These are phyloP conservation scores for Microthlaspi erraticum DNA, from an alignment of 345 rosid species.

Conservation along the genomic window DNA sequence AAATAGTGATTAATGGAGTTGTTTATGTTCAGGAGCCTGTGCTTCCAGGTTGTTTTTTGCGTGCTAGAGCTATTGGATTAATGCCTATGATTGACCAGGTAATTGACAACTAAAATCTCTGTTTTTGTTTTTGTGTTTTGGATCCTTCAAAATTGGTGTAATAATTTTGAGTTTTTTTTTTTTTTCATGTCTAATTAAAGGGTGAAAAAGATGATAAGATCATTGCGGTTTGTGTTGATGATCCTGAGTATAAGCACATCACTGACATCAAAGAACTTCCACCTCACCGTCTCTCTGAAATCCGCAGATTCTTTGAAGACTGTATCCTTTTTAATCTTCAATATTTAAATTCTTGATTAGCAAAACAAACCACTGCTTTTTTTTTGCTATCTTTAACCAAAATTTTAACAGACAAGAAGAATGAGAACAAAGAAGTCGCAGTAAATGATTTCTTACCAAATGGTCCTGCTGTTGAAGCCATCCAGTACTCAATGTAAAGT, in stretches of 20 bases:
- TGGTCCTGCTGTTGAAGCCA: conserved; percentile 67
- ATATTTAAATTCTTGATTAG: background rate
- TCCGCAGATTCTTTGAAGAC: conserved; percentile 95
- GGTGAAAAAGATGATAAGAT: conserved; percentile 99
- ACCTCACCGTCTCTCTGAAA: conserved; percentile 94
- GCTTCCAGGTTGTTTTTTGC: conserved; percentile 90
- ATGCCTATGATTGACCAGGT: conserved; percentile 99
- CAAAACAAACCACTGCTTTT: background rate
- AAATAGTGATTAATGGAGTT: background rate
- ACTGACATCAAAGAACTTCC: conserved; percentile 84
- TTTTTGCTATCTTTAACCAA: conserved; percentile 35
- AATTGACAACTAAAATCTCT: background rate
- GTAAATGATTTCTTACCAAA: conserved; percentile 85
- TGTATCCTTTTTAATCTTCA: conserved; percentile 59
- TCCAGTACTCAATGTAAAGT: conserved; percentile 85
- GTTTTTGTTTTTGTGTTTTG: background rate
- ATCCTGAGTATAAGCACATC: conserved; percentile 90
- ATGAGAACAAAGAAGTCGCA: conserved; percentile 98
- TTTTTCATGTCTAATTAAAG: conserved; percentile 42
- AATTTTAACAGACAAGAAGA: conserved; percentile 78
- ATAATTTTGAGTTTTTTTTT: background rate
- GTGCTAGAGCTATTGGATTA: conserved; percentile 92
- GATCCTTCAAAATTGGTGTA: conserved; percentile 6
- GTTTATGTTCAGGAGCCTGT: conserved; percentile 70
- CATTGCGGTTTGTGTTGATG: conserved; percentile 97